phyloP scores from a whole-genome alignment of 352 stramenopile species.

The Phytopythium oedochilum region DNA sequence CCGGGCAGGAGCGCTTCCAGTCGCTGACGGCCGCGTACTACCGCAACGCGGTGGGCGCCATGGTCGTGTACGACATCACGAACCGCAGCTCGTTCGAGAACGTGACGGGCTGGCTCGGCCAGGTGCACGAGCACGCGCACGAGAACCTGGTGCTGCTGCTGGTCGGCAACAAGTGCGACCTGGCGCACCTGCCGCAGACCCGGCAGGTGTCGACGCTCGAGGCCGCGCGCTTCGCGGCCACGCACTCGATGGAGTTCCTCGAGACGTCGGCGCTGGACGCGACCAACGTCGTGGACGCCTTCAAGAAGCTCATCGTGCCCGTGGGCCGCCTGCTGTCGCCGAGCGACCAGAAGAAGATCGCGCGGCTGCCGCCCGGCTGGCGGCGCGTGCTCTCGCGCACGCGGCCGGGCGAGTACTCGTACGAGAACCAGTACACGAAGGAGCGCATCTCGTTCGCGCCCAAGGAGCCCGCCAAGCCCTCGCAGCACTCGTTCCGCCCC shows the following conservation, averaged over 20 bases:
- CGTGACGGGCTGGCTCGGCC: constrained; percentile 66
- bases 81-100: constrained; percentile 83
- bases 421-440: constrained; percentile 88
- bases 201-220: constrained; percentile 85
- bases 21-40: constrained; percentile 92
- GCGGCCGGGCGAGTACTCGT: constrained; percentile 77
- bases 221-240: constrained; percentile 73
- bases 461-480: constrained; percentile 82
- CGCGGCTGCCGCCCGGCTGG: constrained; percentile 63
- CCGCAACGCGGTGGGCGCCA: constrained; percentile 84
- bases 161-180: constrained; percentile 87
- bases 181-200: constrained; percentile 67
- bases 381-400: constrained; percentile 78
- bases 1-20: constrained; percentile 89
- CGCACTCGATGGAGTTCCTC: constrained; percentile 83
- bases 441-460: constrained; percentile 85
- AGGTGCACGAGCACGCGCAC: constrained; percentile 81
- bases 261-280: constrained; percentile 80
- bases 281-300: constrained; percentile 86
- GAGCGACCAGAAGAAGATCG: constrained; percentile 53
- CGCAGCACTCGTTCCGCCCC: constrained; percentile 75
- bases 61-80: constrained; percentile 93
- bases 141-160: constrained; percentile 82
- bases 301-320: constrained; percentile 86
- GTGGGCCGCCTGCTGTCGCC: constrained; percentile 75